These are phyloP conservation scores for Claviceps arundinis DNA, from an alignment of 2,329 filamentous ascomycete genomes.

Conservation along the genomic window DNA sequence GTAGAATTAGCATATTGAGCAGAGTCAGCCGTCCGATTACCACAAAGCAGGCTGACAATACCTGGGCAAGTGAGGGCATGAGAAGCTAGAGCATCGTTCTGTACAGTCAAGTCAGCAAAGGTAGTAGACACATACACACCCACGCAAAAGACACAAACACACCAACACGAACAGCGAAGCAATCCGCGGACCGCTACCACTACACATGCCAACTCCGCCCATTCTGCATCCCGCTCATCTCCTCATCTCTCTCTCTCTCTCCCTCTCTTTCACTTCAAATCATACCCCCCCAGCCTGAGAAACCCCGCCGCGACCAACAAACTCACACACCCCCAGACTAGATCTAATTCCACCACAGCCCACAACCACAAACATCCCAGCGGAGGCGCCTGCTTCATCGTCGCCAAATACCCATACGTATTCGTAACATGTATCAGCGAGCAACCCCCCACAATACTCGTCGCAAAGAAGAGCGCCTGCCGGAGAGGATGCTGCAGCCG, in stretches of 20 bases:
- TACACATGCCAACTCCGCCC: no score
- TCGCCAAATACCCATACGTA: slow-evolving; percentile 63
- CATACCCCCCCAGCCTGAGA: slow-evolving; percentile 36
- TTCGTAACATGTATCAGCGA: slow-evolving; percentile 78
- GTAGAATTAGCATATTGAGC: no score
- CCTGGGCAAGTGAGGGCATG: no score
- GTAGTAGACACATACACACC: no score
- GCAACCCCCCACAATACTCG: slow-evolving; percentile 52
- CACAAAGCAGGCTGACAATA: no score
- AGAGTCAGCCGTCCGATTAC: no score
- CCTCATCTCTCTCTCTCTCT: background rate
- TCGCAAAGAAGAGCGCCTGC: slow-evolving; percentile 49
- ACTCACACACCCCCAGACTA: slow-evolving; percentile 49
- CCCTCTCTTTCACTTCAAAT: slow-evolving; percentile 14
- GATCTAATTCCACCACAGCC: slow-evolving; percentile 75
- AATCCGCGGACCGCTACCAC: no score
- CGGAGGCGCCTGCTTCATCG: slow-evolving; percentile 87
- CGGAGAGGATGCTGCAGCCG: slow-evolving; percentile 34
- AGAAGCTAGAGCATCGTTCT: no score
- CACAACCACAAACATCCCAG: slow-evolving; percentile 87
- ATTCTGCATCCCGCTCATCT: no score
- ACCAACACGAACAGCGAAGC: no score
- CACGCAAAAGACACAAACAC: no score
- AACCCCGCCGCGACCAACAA: slow-evolving; percentile 32
- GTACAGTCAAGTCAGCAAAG: no score